Conservation (phyloP, 176 grass and related monocot genomes). For the Carex parvula region DNA sequence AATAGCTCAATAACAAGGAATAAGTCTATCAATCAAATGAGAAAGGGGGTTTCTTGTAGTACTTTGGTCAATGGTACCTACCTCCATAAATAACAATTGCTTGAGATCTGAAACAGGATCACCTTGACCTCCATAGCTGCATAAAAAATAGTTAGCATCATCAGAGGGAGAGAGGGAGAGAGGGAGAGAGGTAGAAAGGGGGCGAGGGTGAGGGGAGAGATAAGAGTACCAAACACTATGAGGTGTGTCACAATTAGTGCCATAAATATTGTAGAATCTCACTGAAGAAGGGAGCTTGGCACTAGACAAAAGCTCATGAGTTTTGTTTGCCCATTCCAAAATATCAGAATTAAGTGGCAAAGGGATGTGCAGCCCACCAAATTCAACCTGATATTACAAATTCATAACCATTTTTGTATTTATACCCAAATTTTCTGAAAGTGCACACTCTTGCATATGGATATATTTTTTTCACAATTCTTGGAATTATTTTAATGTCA, state of each 20-base stretch:
- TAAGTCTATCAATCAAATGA: neutral
- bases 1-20: neutral
- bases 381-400: conserved; percentile 49
- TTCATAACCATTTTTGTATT: neutral
- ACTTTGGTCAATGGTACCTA: conserved; percentile 32
- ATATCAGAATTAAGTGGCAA: conserved; percentile 73
- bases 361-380: conserved; percentile 57
- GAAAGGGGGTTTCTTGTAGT: neutral
- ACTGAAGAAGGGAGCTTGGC: conserved; percentile 89
- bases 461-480: neutral
- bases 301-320: conserved; percentile 55
- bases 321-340: conserved; percentile 88
- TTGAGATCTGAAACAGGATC: conserved; percentile 62
- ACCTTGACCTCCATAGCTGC: conserved; percentile 69
- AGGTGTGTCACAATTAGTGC: conserved; percentile 66
- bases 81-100: conserved; percentile 56
- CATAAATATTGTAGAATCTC: conserved; percentile 95
- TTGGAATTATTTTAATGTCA: neutral
- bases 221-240: conserved; percentile 75
- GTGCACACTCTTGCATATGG: neutral
- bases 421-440: conserved; percentile 15
- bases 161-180: neutral
- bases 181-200: neutral
- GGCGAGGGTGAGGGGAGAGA: neutral
- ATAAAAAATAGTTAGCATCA: conserved; percentile 1